Evolutionary conservation across 352 stramenopile genomes (phyloP), one percentile per base, ranked within the genome.

Genomic region (Globisporangium sylvaticum): DNA sequence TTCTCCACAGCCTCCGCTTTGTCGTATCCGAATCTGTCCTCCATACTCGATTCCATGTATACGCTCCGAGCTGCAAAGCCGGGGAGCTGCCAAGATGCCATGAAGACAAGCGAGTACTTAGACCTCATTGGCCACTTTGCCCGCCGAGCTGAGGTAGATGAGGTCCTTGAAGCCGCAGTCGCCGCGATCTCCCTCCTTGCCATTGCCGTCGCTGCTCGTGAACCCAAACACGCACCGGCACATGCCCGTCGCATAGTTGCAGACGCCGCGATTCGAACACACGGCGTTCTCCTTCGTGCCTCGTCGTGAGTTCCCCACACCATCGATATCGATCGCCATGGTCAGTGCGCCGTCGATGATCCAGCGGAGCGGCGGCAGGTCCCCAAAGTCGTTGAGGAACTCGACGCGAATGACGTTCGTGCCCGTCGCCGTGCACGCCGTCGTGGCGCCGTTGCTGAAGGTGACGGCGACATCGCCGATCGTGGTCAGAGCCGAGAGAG

Each of bases 151-250:
- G 53, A 92, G 60, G 59, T 91, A 92, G 55, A 92, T 73, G 5
- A 79, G 78, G 42, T 91, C 83, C 68, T 78, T 79, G 74, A 90
- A 97, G 3, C 94, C 94, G 70, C 96, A 98, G 70, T 98, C 94
- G 20, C 94, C 95, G 24, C 93, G 81, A 27, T 77, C 81, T 22
- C 94, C 93, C 69, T 87, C 82, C 25, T 86, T 88, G 29, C 90
- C 93, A 58, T 81, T 81, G 29, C 86, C 86, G 53, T 95, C 84
- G 58, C 83, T 93, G 63, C 81, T 92, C 20, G 75, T 90, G 68
- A 92, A 95, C 22, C 83, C 82, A n/a, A 84, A 87, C 22, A 79
- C 67, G 58, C 88, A 95, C 37, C 74, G 73, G 59, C 86, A 95
- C 8, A 78, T 64, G 12, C 84, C 83, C 7, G 79, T 89, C 24